Conservation (phyloP, 2,329 filamentous ascomycete genomes). For the Trichoderma atrobrunneum region DNA sequence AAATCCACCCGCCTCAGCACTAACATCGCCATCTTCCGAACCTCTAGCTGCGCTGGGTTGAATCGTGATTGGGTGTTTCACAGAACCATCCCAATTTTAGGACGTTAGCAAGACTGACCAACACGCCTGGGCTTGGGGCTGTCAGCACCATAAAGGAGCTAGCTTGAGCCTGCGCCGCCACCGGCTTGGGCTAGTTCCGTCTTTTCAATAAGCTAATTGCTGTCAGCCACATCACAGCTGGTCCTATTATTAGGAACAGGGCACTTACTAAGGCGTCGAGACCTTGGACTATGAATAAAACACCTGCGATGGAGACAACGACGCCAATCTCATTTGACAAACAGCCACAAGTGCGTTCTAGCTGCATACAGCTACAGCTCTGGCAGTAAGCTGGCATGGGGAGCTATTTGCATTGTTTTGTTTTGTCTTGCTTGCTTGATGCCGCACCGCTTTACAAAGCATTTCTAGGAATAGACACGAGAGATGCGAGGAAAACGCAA, state of each 20-base stretch:
- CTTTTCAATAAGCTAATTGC: background rate
- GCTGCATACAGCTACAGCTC: background rate
- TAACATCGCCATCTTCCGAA: slow-evolving; percentile 8
- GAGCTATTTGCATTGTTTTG: background rate
- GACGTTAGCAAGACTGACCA: background rate
- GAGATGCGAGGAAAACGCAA: background rate
- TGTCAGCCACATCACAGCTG: slow-evolving; percentile 5
- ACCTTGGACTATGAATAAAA: slow-evolving; percentile 5
- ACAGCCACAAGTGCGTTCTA: background rate
- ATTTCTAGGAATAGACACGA: background rate
- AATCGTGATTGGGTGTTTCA: background rate
- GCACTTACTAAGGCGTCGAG: background rate
- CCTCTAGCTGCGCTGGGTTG: background rate
- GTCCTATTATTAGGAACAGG: slow-evolving; percentile 9
- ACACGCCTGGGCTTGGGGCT: background rate
- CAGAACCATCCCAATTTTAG: background rate
- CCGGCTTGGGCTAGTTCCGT: slow-evolving; percentile 4
- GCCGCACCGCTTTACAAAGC: slow-evolving; percentile 5
- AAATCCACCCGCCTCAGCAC: slow-evolving; percentile 10
- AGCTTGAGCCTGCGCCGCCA: slow-evolving; percentile 6
- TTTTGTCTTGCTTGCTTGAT: background rate
- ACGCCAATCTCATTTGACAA: background rate
- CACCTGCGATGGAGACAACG: background rate
- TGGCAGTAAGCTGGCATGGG: background rate
- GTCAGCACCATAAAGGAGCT: slow-evolving; percentile 11